Percentiles rank a stretch among this genome's conserved stretches.
Evolutionary conservation across 108 stramenopile species (phyloP).

Genomic region (Nannochloropsis gaditana): DNA sequence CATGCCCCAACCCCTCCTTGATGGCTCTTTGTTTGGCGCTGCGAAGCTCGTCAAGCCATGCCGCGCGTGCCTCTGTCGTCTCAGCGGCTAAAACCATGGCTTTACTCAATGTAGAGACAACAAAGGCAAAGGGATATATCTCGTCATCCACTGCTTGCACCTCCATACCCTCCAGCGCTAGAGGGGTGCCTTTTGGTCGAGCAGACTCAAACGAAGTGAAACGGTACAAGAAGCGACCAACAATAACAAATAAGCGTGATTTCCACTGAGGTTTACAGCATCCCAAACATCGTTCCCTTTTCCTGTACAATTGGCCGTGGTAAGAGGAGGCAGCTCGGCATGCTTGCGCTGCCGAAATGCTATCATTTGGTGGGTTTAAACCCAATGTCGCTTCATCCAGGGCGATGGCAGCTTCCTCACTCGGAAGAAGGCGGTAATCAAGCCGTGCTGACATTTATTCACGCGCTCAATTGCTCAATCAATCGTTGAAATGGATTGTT

Average conservation of each 20-base stretch:
- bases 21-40: conserved; percentile 4
- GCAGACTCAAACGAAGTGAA: not conserved
- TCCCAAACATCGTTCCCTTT: conserved; percentile 9
- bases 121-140: not conserved
- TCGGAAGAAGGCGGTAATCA: too few relatives aligned
- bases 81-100: not conserved
- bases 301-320: not conserved
- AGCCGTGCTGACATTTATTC: too few relatives aligned
- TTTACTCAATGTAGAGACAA: not conserved
- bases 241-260: conserved; percentile 17
- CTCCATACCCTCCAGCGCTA: not conserved
- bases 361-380: not conserved
- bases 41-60: not conserved
- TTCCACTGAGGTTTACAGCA: not conserved
- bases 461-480: too few relatives aligned
- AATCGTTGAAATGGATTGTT: too few relatives aligned
- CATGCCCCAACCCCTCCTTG: conserved; percentile 14
- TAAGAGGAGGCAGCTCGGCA: not conserved
- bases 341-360: conserved; percentile 1
- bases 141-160: not conserved
- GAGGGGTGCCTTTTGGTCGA: not conserved
- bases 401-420: not conserved
- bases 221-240: conserved; percentile 16
- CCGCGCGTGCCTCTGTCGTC: not conserved
- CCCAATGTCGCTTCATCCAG: conserved; percentile 15